Conservation (phyloP, 805 yeast genomes). For the Starmerella etchellsii region DNA sequence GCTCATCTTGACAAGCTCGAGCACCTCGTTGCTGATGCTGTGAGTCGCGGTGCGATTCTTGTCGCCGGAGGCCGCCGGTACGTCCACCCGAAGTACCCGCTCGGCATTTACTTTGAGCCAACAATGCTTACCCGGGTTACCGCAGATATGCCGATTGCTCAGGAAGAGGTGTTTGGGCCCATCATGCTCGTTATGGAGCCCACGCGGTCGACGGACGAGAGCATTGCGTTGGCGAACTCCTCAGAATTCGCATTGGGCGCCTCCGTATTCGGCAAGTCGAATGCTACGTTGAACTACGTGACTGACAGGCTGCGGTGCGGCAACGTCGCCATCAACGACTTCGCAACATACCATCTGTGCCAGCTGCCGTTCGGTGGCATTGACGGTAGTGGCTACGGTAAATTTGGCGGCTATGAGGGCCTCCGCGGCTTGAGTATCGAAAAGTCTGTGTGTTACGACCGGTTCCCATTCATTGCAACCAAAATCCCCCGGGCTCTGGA, state of each 20-base stretch:
- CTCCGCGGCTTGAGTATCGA: constrained; percentile 76
- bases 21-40: constrained; percentile 57
- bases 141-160: constrained; percentile 63
- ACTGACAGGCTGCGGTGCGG: constrained; percentile 63
- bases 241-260: constrained; percentile 87
- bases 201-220: constrained; percentile 54
- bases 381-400: constrained; percentile 89
- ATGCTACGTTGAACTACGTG: constrained; percentile 44
- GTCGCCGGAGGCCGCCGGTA: constrained; percentile 70
- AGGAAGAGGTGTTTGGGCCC: constrained; percentile 92
- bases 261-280: constrained; percentile 67
- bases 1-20: constrained; percentile 60
- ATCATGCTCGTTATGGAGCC: constrained; percentile 57
- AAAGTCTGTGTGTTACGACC: constrained; percentile 79
- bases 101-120: constrained; percentile 88
- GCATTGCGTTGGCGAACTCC: constrained; percentile 64
- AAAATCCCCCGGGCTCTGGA: constrained; percentile 85
- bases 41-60: constrained; percentile 64
- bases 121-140: constrained; percentile 77
- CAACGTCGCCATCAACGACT: constrained; percentile 92
- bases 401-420: constrained; percentile 97
- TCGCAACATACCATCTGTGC: constrained; percentile 90
- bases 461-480: constrained; percentile 53
- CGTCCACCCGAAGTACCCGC: constrained; percentile 84
- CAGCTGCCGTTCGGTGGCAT: constrained; percentile 96